Percentiles rank a stretch among this genome's conserved stretches.
phyloP scores from a whole-genome alignment of 805 yeast species.

The Schwanniomyces sp. region DNA sequence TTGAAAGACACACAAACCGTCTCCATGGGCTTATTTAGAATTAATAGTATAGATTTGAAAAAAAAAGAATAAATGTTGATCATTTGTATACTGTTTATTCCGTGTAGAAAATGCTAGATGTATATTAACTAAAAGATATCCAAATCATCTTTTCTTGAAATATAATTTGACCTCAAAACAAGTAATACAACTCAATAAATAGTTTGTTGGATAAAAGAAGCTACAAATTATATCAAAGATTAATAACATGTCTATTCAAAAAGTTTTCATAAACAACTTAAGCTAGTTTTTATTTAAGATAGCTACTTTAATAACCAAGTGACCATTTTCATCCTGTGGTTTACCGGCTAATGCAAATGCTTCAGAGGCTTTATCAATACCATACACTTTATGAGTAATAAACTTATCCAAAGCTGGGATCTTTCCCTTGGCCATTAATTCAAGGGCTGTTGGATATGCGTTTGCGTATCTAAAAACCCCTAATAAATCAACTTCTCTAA shows the following conservation, averaged over 20 bases:
- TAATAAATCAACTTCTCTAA: conserved; percentile 16
- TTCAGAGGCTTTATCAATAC: conserved; percentile 18
- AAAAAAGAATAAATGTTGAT: not conserved
- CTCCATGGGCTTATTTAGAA: not conserved
- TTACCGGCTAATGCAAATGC: conserved; percentile 25
- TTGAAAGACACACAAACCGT: not conserved
- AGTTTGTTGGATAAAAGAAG: not conserved
- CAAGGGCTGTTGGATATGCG: conserved; percentile 15
- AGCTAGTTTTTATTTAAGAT: not conserved
- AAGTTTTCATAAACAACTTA: not conserved
- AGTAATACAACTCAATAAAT: not conserved
- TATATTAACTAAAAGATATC: not conserved
- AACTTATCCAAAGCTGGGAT: conserved; percentile 8
- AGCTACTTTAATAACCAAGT: conserved; percentile 23
- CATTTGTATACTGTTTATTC: not conserved
- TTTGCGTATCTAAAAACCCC: conserved; percentile 18
- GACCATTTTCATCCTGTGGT: conserved; percentile 23
- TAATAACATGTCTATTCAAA: conserved; percentile 1
- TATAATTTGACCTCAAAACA: not conserved
- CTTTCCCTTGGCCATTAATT: conserved; percentile 10
- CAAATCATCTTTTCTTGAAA: not conserved
- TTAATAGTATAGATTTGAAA: not conserved
- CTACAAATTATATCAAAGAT: conserved; percentile 1
- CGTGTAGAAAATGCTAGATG: not conserved
- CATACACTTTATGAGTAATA: conserved; percentile 23